Evolutionary conservation across 192 early-diverging fungal species (phyloP).

Genomic region (Coemansia aciculifera): DNA sequence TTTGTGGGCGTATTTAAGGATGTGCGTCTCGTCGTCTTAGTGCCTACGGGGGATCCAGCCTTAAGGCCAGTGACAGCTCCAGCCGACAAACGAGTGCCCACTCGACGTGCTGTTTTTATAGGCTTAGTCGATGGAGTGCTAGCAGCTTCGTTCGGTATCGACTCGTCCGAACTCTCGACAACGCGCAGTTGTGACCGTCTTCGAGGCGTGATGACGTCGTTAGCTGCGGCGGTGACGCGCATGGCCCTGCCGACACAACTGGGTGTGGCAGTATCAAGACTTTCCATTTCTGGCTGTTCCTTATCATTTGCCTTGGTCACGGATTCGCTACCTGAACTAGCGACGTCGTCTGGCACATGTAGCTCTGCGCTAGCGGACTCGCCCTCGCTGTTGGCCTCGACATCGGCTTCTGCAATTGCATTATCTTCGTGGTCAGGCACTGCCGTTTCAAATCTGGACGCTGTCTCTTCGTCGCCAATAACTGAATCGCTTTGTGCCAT

Average conservation of each 20-base stretch:
- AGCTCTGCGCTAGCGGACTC: not conserved
- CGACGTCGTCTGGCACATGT: not conserved
- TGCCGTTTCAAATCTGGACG: not conserved
- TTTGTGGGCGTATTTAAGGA: slow-evolving; percentile 10
- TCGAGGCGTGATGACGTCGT: not conserved
- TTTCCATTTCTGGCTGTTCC: not conserved
- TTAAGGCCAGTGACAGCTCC: not conserved
- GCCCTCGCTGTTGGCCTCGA: not conserved
- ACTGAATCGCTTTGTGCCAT: not conserved
- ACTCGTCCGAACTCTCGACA: slow-evolving; percentile 40
- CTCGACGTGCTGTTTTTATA: not conserved
- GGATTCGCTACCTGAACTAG: not conserved
- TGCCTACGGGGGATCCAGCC: not conserved
- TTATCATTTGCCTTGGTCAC: not conserved
- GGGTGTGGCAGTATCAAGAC: not conserved
- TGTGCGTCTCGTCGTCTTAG: not conserved
- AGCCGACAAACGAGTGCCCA: slow-evolving; percentile 4
- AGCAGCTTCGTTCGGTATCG: not conserved
- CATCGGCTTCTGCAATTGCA: not conserved
- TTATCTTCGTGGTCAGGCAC: not conserved
- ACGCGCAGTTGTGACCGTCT: not conserved
- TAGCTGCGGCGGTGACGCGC: not conserved
- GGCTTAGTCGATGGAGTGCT: not conserved
- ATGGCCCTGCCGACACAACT: not conserved
- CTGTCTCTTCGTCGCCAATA: not conserved